Evolutionary conservation across 192 early-diverging fungal genomes (phyloP), one percentile per base, ranked within the genome.

Genomic region (Backusella circina): DNA sequence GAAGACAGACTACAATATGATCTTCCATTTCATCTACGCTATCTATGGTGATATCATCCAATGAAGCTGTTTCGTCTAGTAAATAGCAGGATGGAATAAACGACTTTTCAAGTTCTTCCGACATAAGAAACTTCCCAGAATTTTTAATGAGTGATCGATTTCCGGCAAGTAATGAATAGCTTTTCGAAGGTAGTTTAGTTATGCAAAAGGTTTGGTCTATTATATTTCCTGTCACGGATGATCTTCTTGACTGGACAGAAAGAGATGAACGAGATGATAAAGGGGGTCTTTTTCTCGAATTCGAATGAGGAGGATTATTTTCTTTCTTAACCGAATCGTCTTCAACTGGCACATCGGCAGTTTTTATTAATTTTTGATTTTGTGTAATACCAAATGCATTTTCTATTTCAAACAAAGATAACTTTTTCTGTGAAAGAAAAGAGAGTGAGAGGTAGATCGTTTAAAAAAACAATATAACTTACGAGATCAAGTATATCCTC

Each of bases 1-100:
- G 74, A 6, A 83, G 65, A 35, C 85, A 86, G 8, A 86, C 80
- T 2, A 86, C 71, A 35, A 86, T 76, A 61, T 86, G 85, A 31
- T 47, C 26, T 15, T 31, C 23, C 41, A 77, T 77, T 31, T 33
- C 44, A 32, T 77, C 70, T 18, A 65, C 65, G 6, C 13, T 3
- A 16, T 57, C 35, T 4, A 73, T 73, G 5, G 65, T 65, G 30
- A 77, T 37, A 54, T 77, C 65, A 67, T 73, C 70, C 44, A 36
- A 39, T 30, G 28, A 33, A 0, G 26, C 30, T 5, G 26, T 16
- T 18, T 71, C 47, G 10, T 77, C 65, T 4, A 77, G 6, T 36
- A 77, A 67, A 18, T 72, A 77, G 35, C 76, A 77, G 5, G 31
- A 38, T 3, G 70, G 50, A 18, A 72, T 50, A 7, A 30, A 33